phyloP scores from a whole-genome alignment of 345 rosid species.

The Eucalyptus caleyi region DNA sequence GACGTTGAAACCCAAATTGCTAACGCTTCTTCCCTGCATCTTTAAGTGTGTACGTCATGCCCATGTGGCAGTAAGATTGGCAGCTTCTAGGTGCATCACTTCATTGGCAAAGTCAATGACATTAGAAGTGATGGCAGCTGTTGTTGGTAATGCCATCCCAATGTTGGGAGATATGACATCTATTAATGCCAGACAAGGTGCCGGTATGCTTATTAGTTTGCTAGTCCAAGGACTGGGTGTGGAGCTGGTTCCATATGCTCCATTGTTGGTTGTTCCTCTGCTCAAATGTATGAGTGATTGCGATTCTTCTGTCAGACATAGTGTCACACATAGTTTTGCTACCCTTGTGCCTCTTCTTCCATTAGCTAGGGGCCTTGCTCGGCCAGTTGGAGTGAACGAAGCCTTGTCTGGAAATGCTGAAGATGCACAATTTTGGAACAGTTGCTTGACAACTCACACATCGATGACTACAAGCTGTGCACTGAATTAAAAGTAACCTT shows the following conservation, averaged over 20 bases:
- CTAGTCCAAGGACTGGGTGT: slow-evolving; percentile 92
- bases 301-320: slow-evolving; percentile 87
- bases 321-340: slow-evolving; percentile 97
- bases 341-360: slow-evolving; percentile 98
- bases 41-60: slow-evolving; percentile 78
- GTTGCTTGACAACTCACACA: slow-evolving; percentile 91
- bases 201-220: slow-evolving; percentile 94
- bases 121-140: slow-evolving; percentile 69
- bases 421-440: slow-evolving; percentile 93
- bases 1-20: slow-evolving; percentile 49
- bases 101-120: slow-evolving; percentile 94
- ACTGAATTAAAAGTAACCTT: slow-evolving; percentile 81
- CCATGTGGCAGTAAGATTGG: slow-evolving; percentile 90
- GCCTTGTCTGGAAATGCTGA: slow-evolving; percentile 62
- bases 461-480: slow-evolving; percentile 89
- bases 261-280: slow-evolving; percentile 94
- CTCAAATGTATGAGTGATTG: slow-evolving; percentile 95
- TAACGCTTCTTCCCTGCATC: slow-evolving; percentile 79
- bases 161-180: slow-evolving; percentile 82
- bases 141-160: slow-evolving; percentile 84
- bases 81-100: slow-evolving; percentile 89
- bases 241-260: slow-evolving; percentile 86
- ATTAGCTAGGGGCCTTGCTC: slow-evolving; percentile 78
- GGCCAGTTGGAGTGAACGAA: slow-evolving; percentile 63
- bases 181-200: slow-evolving; percentile 86